These are phyloP conservation scores for Lentinula guzmanii DNA, from an alignment of 768 basidiomycete species.

Conservation along the genomic window DNA sequence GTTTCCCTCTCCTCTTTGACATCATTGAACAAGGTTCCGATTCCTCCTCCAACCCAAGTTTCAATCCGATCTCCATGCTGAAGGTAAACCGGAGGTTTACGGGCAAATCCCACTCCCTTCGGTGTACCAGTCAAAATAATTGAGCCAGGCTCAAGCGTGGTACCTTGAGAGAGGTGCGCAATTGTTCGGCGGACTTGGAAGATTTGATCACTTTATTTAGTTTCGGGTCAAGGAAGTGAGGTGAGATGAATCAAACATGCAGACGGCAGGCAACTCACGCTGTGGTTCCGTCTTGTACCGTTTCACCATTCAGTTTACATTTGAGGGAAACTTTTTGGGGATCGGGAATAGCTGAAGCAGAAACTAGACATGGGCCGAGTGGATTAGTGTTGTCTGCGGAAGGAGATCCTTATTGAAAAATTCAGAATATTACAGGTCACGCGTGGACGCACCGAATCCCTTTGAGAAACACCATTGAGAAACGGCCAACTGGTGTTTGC, in stretches of 20 bases:
- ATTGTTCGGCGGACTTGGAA: conserved; percentile 76
- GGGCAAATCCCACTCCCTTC: conserved; percentile 76
- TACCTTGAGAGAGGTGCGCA: conserved; percentile 77
- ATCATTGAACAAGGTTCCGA: conserved; percentile 75
- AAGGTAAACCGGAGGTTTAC: conserved; percentile 62
- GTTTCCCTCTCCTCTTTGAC: conserved; percentile 58
- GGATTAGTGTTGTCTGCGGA: conserved; percentile 61
- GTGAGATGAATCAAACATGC: background rate
- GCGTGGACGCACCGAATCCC: conserved; percentile 55
- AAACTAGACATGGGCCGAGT: conserved; percentile 76
- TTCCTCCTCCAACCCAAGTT: conserved; percentile 64
- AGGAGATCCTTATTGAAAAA: background rate
- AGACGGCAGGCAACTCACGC: conserved; percentile 38
- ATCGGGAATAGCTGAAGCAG: conserved; percentile 54
- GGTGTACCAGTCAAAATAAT: conserved; percentile 83
- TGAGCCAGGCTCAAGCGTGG: conserved; percentile 75
- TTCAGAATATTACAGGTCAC: background rate
- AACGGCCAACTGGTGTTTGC: conserved; percentile 72
- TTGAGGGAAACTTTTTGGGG: conserved; percentile 61
- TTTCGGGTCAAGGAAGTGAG: background rate
- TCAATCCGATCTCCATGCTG: conserved; percentile 69
- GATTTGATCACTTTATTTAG: conserved; percentile 59
- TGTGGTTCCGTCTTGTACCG: conserved; percentile 75
- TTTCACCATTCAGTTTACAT: conserved; percentile 58
- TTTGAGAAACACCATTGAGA: conserved; percentile 90